phyloP scores from a whole-genome alignment of 2,329 filamentous ascomycete species.

The Didymella exigua region DNA sequence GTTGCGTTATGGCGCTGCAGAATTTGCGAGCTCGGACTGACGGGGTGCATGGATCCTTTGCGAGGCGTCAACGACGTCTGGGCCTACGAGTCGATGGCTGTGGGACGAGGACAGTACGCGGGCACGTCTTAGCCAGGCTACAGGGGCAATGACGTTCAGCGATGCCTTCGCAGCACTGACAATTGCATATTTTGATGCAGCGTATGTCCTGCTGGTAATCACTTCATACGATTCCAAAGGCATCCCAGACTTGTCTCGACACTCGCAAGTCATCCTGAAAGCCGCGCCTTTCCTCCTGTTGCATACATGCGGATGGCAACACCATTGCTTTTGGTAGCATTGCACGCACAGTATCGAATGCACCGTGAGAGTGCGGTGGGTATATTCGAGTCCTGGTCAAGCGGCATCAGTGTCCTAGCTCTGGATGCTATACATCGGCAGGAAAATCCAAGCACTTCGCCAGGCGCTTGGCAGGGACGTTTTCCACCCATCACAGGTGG shows the following conservation, averaged over 20 bases:
- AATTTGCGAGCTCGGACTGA: conserved; percentile 18
- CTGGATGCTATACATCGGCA: conserved; percentile 15
- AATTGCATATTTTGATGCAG: conserved; percentile 1
- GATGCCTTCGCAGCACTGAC: conserved; percentile 3
- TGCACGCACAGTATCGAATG: conserved; percentile 24
- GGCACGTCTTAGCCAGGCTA: background rate
- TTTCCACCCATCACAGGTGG: background rate
- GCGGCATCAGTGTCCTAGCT: conserved; percentile 36
- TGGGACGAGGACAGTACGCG: background rate
- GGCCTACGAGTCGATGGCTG: background rate
- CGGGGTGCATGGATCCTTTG: no score
- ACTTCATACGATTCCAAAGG: no score
- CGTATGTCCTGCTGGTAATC: background rate
- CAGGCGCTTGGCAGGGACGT: background rate
- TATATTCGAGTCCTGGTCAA: conserved; percentile 31
- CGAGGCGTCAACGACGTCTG: background rate
- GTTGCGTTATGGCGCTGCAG: conserved; percentile 26
- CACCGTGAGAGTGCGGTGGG: conserved; percentile 23
- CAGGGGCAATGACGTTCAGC: background rate
- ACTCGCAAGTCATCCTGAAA: conserved; percentile 24
- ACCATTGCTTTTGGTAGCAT: conserved; percentile 36
- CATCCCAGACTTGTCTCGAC: no score
- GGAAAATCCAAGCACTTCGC: background rate
- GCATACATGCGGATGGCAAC: conserved; percentile 42
- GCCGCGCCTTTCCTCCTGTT: conserved; percentile 31